Base-by-base conservation (phyloP, 2,329 filamentous ascomycete species). In the Malbranchea zuffiana region DNA sequence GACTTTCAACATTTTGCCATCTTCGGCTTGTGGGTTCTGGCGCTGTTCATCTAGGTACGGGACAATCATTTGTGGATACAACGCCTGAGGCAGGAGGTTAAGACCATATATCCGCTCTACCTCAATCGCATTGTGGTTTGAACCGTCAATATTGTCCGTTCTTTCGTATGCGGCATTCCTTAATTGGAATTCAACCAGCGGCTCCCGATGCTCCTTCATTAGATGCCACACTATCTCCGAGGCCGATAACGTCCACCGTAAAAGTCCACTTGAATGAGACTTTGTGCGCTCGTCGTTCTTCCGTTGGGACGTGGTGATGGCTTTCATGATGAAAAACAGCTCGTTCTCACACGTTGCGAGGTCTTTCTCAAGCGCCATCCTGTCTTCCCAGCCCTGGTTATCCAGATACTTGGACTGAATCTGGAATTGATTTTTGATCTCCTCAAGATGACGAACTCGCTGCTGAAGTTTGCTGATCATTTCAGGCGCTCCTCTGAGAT, bases 321-420 rank as follows among this genome's bases (percentile, higher is more conserved):
- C 92, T 53, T 98, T 96, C 90, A 98, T 96, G 68, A 98, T 82
- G 64, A 98, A 98, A 69, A 98, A 99, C 6, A 99, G 64, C 59
- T 99, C 92, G 51, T 98, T 90, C 57, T 96, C 90, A 52, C 85
- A 95, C 13, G 77, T 77, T 6, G 84, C 75, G 34, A 98, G 67
- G 54, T 98, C 90, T 35, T 82, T 80, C 54, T 98, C 90, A 28
- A 99, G 71, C n/a, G 79, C 66, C 41, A 95, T 69, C 21, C 86
- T 76, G 54, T 96, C 88, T 53, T 90, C 78, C 87, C 88, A 96
- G 10, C 87, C 87, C 52, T 82, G 77, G 51, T 79, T 78, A 58
- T 96, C 88, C 17, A 98, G 71, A 42, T 82, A 82, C 50, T 81
- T 82, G 21, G 85, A 80, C 56, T 96, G 85, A 39, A 93, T 78